Evolutionary conservation across 257 asterid species (phyloP), one percentile per base, ranked within the genome.

Genomic region (Capsicum baccatum): DNA sequence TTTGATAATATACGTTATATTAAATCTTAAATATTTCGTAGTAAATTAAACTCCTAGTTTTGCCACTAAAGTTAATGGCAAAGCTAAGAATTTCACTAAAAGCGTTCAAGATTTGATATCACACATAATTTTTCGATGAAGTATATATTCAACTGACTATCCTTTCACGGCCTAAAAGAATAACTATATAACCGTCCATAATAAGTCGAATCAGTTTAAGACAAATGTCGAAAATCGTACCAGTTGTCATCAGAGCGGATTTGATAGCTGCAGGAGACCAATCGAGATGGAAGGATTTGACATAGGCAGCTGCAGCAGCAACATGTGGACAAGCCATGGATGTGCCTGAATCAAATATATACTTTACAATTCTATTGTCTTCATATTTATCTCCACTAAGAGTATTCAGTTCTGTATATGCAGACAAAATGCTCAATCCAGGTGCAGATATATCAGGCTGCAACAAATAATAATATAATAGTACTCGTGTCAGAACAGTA

Each of bases 391-490:
- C 64, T 26, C 89, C 88, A 0, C 87, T 86, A 16, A 92, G 1
- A 0, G 90, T 80, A 0, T 73, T 54, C 83, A 83, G 71, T 64
- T 42, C 78, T 1, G 98, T 69, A 86, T 66, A 91, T 16, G 95
- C 98, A 9, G 99, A 98, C 83, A 96, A 70, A 76, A 96, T 92
- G 86, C 87, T 84, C 35, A 92, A 86, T 82, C 99, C 99, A 0
- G 99, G 99, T 13, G 98, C 99, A 60, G 94, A 83, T 21, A 96
- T 88, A 68, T 96, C 99, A 3, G 99, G 99, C 96, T 94, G 92
- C 14, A 19, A 79, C 9, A 68, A 35, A 39, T 14, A 35, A 66
- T 17, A n/a, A 55, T 15, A 35, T 15, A n/a, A 26, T 0, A 15
- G 73, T 47, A 39, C 79, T n/a, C 50, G 39, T 48, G 8, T 73